Base-by-base conservation (phyloP, 345 rosid genomes). In the Kandelia obovata region DNA sequence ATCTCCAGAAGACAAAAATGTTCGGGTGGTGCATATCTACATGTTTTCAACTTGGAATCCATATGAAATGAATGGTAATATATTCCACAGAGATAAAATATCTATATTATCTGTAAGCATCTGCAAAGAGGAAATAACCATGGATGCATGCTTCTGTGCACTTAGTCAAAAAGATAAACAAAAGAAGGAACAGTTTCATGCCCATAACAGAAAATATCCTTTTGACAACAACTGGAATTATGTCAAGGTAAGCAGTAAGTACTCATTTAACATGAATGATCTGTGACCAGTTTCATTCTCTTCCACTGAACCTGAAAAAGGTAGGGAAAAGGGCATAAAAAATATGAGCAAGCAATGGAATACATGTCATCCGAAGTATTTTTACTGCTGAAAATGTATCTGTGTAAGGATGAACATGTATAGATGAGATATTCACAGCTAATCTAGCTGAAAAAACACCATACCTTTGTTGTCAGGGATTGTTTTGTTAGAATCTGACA, bases 191-290 rank as follows among this genome's bases (percentile, higher is more conserved):
- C 4, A 35, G 20, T 39, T 63, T 31, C 60, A 66, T 53, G 31
- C 15, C 35, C 23, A 21, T 61, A 56, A 13, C 25, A 43, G 30
- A 30, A 27, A 70, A 35, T 2, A 27, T 56, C 25, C 1, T 56
- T 15, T 2, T 56, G 2, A 16, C 25, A 55, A 56, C 28, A 56
- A 9, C 16, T 23, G 5, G 28, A 62, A 55, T 60, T 9, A 70
- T 11, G 31, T 26, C 10, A 51, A 65, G 71, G 69, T 28, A 55
- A 64, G 61, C 9, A 66, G 82, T 61, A 73, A 73, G 35, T 88
- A 88, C 92, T 79, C 87, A 47, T 72, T 81, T 46, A 87, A 76
- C 13, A 81, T 64, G 56, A 69, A 30, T 5, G 71, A 70, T 53
- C 35, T 47, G 37, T 11, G 68, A 25, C 57, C 53, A 30, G 64